These are phyloP conservation scores for Corynespora cassiicola DNA, from an alignment of 2,329 filamentous ascomycete species.

Conservation along the genomic window DNA sequence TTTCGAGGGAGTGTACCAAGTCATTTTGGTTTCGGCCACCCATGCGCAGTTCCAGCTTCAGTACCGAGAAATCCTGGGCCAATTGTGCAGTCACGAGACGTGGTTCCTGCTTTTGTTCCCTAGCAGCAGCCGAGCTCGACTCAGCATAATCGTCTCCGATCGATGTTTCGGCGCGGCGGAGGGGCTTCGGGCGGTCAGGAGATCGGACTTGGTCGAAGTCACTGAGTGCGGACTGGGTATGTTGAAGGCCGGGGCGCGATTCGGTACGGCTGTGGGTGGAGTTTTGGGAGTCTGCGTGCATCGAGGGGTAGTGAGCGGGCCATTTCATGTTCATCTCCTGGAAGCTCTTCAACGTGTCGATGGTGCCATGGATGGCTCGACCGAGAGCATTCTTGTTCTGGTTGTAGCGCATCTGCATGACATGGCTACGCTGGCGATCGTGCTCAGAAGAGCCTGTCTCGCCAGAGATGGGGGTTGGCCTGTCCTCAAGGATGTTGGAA, in stretches of 20 bases:
- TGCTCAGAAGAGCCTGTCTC: constrained; percentile 61
- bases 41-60: constrained; percentile 94
- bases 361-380: constrained; percentile 83
- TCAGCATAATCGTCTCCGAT: constrained; percentile 70
- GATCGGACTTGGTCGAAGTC: constrained; percentile 52
- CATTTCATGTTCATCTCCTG: constrained; percentile 90
- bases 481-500: constrained; percentile 62
- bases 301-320: constrained; percentile 94
- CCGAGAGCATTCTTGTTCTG: constrained; percentile 87
- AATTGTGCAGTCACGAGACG: constrained; percentile 90
- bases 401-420: constrained; percentile 95
- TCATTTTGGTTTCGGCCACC: constrained; percentile 86
- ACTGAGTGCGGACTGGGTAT: constrained; percentile 67
- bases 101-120: constrained; percentile 70
- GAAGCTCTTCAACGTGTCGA: constrained; percentile 81
- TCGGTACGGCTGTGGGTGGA: constrained; percentile 52
- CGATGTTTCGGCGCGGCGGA: constrained; percentile 76
- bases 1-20: constrained; percentile 92
- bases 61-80: constrained; percentile 91
- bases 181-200: constrained; percentile 56
- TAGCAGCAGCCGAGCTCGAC: constrained; percentile 74
- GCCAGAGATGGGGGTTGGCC: constrained; percentile 60
- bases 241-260: constrained; percentile 67
- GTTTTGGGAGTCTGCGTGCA: constrained; percentile 61
- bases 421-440: constrained; percentile 75